These are phyloP conservation scores for Pseudocercospora macadamiae DNA, from an alignment of 2,329 filamentous ascomycete genomes.

Conservation along the genomic window DNA sequence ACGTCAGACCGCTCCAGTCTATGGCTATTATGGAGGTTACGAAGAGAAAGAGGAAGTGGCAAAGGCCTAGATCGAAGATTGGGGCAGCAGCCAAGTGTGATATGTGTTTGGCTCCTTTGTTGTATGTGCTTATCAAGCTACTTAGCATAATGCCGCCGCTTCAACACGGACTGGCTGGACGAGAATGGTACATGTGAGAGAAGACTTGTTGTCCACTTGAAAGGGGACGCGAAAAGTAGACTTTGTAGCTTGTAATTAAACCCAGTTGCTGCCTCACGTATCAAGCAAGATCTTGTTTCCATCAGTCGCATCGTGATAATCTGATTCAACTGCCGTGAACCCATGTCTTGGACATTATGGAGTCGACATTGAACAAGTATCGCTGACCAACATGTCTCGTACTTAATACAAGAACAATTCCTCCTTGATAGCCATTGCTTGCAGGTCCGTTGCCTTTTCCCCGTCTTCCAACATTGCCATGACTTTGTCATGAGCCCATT, in stretches of 20 bases:
- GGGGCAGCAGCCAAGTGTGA: neutral
- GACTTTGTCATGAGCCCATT: too few species aligned
- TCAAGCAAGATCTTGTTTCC: neutral
- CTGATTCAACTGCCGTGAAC: neutral
- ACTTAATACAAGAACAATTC: neutral
- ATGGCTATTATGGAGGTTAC: neutral
- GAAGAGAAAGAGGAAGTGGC: too few species aligned
- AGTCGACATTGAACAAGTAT: neutral
- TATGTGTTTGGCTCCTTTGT: neutral
- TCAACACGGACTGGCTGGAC: neutral
- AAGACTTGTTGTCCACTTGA: neutral
- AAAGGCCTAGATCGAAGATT: neutral
- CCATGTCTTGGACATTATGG: neutral
- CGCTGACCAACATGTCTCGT: too few species aligned
- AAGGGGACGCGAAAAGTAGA: neutral
- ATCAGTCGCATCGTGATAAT: too few species aligned
- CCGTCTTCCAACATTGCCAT: too few species aligned
- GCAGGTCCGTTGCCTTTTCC: too few species aligned
- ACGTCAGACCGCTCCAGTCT: neutral
- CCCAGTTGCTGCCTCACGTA: neutral
- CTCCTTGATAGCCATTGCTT: neutral
- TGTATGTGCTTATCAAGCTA: neutral
- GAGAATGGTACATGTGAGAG: neutral
- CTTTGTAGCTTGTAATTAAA: neutral
- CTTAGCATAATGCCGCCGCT: too few species aligned